A percentile compares a stretch with the other conserved stretches of the same genome.
phyloP scores from a whole-genome alignment of 345 rosid species.

The Citrus sp. region DNA sequence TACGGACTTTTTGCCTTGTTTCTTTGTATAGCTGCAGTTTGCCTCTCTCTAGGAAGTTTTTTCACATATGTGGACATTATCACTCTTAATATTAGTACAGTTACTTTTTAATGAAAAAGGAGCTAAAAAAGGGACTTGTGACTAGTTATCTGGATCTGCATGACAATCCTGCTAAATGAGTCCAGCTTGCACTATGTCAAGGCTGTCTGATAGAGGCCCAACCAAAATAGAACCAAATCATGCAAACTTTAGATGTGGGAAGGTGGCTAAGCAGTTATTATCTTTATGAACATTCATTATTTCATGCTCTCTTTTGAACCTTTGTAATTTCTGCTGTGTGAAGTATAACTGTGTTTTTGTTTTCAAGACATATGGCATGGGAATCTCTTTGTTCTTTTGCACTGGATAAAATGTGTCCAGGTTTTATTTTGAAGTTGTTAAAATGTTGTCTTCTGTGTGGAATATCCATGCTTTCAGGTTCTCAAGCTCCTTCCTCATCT shows the following conservation, averaged over 20 bases:
- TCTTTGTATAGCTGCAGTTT: not conserved
- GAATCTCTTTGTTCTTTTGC: conserved; percentile 3
- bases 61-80: not conserved
- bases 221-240: not conserved
- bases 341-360: not conserved
- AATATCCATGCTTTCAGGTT: conserved; percentile 43
- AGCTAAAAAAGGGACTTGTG: not conserved
- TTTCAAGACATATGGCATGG: not conserved
- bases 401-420: not conserved
- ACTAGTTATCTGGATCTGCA: not conserved
- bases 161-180: not conserved
- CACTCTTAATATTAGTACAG: not conserved
- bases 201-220: not conserved
- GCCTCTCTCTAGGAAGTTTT: not conserved
- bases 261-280: not conserved
- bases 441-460: not conserved
- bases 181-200: not conserved
- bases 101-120: not conserved
- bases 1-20: not conserved
- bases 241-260: not conserved
- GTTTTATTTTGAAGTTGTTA: not conserved
- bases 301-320: not conserved
- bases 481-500: conserved; percentile 41
- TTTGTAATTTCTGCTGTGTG: not conserved
- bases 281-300: not conserved